Evolutionary conservation across 148 eudicot genomes (phyloP), one percentile per base, ranked within the genome.

Genomic region (Talinum fruticosum): DNA sequence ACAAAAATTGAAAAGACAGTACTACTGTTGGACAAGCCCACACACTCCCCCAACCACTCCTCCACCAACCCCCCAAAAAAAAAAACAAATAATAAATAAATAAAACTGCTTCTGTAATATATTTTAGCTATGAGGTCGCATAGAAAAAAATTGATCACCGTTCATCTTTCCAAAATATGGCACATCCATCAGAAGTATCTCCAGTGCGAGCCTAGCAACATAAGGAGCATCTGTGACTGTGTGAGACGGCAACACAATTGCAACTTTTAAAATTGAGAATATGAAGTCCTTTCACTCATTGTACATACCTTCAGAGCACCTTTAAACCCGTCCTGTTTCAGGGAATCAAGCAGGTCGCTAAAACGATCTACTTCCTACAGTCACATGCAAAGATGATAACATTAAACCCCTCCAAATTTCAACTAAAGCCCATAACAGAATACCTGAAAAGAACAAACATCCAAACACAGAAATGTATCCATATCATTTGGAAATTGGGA

Each of bases 111-210:
- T 49, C 33, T 33, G 34, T n/a, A 10, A 80, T 10, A 15, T 6
- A 38, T 19, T 57, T 26, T 54, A 41, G 16, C 62, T 19, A 51
- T 8, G 38, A 2, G 10, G n/a, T 19, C 10, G 57, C 24, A 49
- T 51, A 69, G 32, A 71, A 37, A 41, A n/a, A 76, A 41, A 74
- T 2, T 30, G 24, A 84, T 84, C 89, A 94, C 97, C 85, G 75
- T 76, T 90, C 83, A 51, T 75, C 74, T 79, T 90, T 90, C 98
- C 98, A 94, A 85, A 94, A 94, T 77, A 90, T 89, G 30, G 97
- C 95, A 87, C 97, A 92, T 24, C 98, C 98, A 87, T 94, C 98
- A 81, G 80, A 72, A 70, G 95, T 89, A 82, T 94, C 96, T 51
- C 97, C 98, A 4, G 92, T 87, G 45, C 98, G 97, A 78, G 91